Evolutionary conservation across 2,329 filamentous ascomycete genomes (phyloP), one percentile per base, ranked within the genome.

Genomic region (Colletotrichum lentis): DNA sequence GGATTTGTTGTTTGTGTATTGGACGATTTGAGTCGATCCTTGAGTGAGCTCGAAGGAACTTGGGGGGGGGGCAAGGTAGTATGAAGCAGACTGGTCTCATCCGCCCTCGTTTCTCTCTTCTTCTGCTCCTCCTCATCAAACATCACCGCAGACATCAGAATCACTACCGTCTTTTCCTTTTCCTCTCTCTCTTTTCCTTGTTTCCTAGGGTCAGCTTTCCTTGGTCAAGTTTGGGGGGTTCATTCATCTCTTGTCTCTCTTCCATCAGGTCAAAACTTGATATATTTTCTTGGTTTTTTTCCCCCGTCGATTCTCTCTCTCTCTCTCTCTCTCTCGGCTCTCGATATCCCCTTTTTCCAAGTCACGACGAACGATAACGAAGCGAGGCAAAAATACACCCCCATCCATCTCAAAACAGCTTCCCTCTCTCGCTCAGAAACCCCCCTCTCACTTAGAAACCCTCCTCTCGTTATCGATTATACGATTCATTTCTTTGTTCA

Each of bases 191-290:
- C 70, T 73, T 72, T 64, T 70, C 61, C 73, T 70, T 71, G 69
- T 75, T 68, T 74, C 72, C 67, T 69, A 62, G 67, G 67, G 61
- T 71, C 62, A 64, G 47, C 18, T 73, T 72, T 73, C 56, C 64
- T 64, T 56, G 49, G 59, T 69, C 50, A 68, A 64, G 62, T 73
- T 71, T 72, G 61, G 68, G 67, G 66, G n/a, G n/a, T n/a, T 73
- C 66, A 58, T 73, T 55, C 64, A 56, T 49, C 62, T 64, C 59
- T 66, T 68, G 61, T 63, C 61, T 55, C 31, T 49, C 62, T 62
- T 37, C 41, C 41, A n/a, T 50, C 60, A 31, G 59, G 59, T 39
- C 64, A 55, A 63, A 16, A 31, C 12, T 66, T 64, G 69, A 64
- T 70, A 31, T n/a, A n/a, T n/a, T 31, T 31, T 31, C 27, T 71